Base-by-base conservation (phyloP, 345 rosid species). In the Eucalyptus marginata region DNA sequence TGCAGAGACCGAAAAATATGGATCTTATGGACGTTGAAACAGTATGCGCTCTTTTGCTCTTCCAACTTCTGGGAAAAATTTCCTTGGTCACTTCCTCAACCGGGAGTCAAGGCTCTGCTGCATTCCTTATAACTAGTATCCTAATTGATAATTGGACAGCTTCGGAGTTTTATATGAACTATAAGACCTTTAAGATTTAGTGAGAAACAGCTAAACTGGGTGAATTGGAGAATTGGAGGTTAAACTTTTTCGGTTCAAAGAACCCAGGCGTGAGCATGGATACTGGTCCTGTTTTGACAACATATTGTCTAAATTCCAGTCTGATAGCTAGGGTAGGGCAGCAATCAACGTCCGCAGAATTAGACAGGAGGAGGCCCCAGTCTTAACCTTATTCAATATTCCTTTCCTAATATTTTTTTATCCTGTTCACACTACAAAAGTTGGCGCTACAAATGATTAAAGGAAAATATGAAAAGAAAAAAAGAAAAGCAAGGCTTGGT, bases 11-110 rank as follows among this genome's bases (percentile, higher is more conserved):
- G 86, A 94, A 95, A 89, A 94, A 93, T 90, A 95, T 96, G 98
- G 98, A 95, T 86, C 95, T 96, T 49, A 97, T 95, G 62, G 98
- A 96, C 91, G 94, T 96, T 50, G 99, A 96, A 90, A 96, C 99
- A 13, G 98, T 95, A 93, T 64, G 95, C 49, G 88, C 81, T 86
- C 85, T 89, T 71, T 33, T 2, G 71, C 64, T 58, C 64, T 58
- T 58, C 31, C 68, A 62, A 62, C 31, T 62, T 62, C 13, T 27
- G 68, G 33, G 68, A 62, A 62, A n/a, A 27, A 12, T 29, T 29
- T 62, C 33, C 8, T 6, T 12, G 8, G 31, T 62, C 68, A 11
- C 68, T 62, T 62, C 31, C 68, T 27, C 31, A 27, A 62, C 68
- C 31, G 12, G 31, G 68, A 11, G 68, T 62, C 3, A 62, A 62